These are phyloP conservation scores for Sclerotinia minor DNA, from an alignment of 2,329 filamentous ascomycete genomes.

Conservation along the genomic window DNA sequence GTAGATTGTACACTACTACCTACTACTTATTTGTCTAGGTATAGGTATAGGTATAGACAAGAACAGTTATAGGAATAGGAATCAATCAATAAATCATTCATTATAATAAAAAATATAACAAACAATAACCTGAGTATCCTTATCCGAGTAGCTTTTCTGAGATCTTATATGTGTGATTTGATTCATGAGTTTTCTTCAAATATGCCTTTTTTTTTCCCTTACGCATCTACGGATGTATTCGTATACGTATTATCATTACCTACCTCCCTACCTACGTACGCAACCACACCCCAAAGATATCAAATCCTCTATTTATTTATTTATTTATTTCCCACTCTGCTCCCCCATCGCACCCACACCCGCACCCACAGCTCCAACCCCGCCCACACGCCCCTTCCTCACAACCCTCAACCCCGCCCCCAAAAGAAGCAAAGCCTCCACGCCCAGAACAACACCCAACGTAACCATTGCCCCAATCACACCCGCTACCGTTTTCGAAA, in stretches of 20 bases:
- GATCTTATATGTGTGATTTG: too few species aligned
- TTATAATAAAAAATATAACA: not conserved
- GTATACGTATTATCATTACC: not conserved
- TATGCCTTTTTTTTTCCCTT: not conserved
- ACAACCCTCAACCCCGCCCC: slow-evolving; percentile 59
- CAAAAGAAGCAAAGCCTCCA: slow-evolving; percentile 55
- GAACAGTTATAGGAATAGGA: too few species aligned
- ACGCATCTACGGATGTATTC: not conserved
- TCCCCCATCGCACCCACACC: not conserved
- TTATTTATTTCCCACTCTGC: not conserved
- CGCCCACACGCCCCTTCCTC: slow-evolving; percentile 50
- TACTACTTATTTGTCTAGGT: slow-evolving; percentile 2
- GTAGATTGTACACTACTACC: not conserved
- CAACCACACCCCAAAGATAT: too few species aligned
- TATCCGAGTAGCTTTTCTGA: too few species aligned
- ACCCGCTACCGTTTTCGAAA: slow-evolving; percentile 73
- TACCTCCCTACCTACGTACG: too few species aligned
- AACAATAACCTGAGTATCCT: too few species aligned
- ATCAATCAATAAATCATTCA: not conserved
- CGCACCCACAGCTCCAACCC: not conserved
- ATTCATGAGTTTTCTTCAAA: not conserved
- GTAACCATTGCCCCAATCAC: slow-evolving; percentile 76
- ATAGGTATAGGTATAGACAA: slow-evolving; percentile 5
- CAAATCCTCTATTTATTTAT: too few species aligned
- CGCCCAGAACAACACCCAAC: slow-evolving; percentile 60